A percentile compares a stretch with the other conserved stretches of the same genome.
Conservation (phyloP, 2,329 filamentous ascomycete genomes). For the Phaeosphaeriaceae sp. region DNA sequence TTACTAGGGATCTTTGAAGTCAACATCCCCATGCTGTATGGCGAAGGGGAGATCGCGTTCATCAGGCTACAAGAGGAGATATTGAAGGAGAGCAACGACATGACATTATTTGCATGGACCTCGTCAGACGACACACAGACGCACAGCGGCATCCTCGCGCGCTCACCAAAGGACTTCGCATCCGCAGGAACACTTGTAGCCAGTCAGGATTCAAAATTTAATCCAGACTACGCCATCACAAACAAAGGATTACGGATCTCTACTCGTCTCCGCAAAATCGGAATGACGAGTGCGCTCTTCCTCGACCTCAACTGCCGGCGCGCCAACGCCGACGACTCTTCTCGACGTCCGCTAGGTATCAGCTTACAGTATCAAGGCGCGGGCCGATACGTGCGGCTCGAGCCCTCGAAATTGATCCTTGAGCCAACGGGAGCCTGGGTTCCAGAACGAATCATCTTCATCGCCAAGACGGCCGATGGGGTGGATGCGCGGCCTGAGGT, state of each 20-base stretch:
- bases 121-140: not conserved
- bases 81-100: not conserved
- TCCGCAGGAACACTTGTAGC: not conserved
- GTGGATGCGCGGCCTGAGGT: not conserved
- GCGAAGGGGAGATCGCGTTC: not conserved
- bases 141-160: not conserved
- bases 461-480: not conserved
- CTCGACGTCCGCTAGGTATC: not conserved
- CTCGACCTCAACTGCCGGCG: not conserved
- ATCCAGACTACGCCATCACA: not conserved
- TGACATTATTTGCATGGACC: not conserved
- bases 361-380: not conserved
- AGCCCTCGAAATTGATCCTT: not conserved
- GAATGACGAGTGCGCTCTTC: not conserved
- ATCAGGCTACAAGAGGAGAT: not conserved
- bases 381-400: not conserved
- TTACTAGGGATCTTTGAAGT: not conserved
- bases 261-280: not conserved
- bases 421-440: not conserved
- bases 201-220: not conserved
- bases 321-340: not conserved
- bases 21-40: conserved; percentile 3
- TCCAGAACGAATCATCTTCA: not conserved
- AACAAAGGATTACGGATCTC: not conserved
- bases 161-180: not conserved